Evolutionary conservation across 352 stramenopile species (phyloP).

Genomic region (Pythium phragmitis): DNA sequence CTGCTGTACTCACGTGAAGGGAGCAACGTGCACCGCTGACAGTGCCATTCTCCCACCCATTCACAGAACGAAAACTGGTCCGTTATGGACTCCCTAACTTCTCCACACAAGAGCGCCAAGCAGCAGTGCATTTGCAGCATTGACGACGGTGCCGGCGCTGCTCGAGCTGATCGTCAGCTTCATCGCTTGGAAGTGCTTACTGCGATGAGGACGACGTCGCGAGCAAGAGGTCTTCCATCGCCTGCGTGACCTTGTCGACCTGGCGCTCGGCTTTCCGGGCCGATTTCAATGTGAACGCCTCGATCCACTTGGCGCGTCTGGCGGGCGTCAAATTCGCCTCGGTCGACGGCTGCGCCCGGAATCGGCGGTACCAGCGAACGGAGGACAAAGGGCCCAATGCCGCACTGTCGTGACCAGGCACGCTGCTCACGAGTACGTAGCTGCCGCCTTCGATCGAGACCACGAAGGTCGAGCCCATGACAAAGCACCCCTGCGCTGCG

Average conservation of each 20-base stretch:
- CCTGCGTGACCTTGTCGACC: not conserved
- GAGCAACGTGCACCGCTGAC: too few relatives aligned
- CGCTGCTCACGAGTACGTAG: not conserved
- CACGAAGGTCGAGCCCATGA: not conserved
- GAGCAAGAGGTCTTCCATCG: constrained; percentile 2
- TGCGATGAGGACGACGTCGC: not conserved
- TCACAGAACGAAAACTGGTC: too few relatives aligned
- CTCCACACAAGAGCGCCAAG: too few relatives aligned
- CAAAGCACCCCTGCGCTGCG: not conserved
- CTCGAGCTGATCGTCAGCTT: too few relatives aligned
- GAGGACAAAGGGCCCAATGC: not conserved
- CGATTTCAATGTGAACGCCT: not conserved
- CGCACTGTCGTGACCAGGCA: not conserved
- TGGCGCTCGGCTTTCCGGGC: not conserved
- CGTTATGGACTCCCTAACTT: too few relatives aligned
- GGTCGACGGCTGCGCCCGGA: not conserved
- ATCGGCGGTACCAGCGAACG: not conserved
- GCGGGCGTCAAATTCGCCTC: not conserved
- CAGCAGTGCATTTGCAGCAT: too few relatives aligned
- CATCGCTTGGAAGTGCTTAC: not conserved
- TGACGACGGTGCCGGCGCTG: too few relatives aligned
- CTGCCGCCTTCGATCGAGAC: not conserved
- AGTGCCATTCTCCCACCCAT: too few relatives aligned
- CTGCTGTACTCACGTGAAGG: too few relatives aligned
- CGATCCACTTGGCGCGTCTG: not conserved